Base-by-base conservation (phyloP, 148 eudicot species). In the Pouteria glomerata region DNA sequence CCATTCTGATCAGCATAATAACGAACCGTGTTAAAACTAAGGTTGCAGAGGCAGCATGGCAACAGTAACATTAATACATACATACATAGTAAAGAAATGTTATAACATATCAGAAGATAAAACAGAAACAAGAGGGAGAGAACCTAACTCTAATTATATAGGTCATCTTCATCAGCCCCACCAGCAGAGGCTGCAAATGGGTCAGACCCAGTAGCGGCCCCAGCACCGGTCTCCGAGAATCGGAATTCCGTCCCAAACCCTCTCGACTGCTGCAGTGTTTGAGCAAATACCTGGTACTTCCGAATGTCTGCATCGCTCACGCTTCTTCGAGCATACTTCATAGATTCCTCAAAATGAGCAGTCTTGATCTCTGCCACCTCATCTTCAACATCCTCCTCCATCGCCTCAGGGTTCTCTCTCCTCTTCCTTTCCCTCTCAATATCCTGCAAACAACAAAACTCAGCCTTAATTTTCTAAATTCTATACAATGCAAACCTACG, bases 261-360 rank as follows among this genome's bases (percentile, higher is more conserved):
- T 78, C 97, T 73, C 0, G 97, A 91, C 73, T 91, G 97, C 82
- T 91, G 97, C 74, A 91, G 63, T 0, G 97, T 91, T 77, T 87
- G 95, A 55, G 97, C 94, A 82, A 91, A 91, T 6, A 90, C 91
- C 81, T 91, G 97, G 74, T 91, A 91, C 60, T 91, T 91, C 69
- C 97, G 92, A 44, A 91, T 91, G 76, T 91, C 97, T n/a, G 92
- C 92, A 74, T 91, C 94, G 23, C 95, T 91, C 16, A 91, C 97
- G 85, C 97, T 91, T 72, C 97, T 81, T 0, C 97, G 82, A 4
- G 97, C 97, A 77, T 76, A 91, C 67, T 91, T 91, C 97, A 91
- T 91, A 0, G 97, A 91, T 61, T 91, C 97, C 72, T 89, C 97
- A 63, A 91, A 91, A 42, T 91, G 97, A 23, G 90, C 84, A 37